These are phyloP conservation scores for Oropetium thomaeum DNA, from an alignment of 176 grass and related monocot species.

Conservation along the genomic window DNA sequence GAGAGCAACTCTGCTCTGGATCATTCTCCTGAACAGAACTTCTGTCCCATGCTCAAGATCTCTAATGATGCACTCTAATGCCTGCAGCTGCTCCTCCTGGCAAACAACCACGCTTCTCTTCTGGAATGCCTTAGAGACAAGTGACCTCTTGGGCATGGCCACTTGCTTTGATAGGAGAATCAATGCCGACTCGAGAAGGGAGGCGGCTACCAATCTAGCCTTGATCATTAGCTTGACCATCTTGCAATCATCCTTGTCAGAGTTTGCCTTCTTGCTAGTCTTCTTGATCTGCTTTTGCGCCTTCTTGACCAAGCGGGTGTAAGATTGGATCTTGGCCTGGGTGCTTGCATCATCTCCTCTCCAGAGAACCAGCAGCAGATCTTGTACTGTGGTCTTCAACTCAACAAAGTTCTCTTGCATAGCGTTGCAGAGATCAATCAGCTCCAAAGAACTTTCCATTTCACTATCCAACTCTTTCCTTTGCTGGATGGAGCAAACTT, in stretches of 20 bases:
- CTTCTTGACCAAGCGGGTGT: constrained; percentile 38
- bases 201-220: constrained; percentile 39
- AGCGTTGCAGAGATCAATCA: constrained; percentile 43
- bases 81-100: constrained; percentile 31
- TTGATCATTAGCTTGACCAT: constrained; percentile 30
- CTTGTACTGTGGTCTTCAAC: constrained; percentile 37
- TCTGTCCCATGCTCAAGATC: constrained; percentile 44
- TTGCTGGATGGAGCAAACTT: constrained; percentile 23
- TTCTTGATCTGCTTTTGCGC: constrained; percentile 59
- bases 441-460: constrained; percentile 40
- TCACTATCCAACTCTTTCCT: constrained; percentile 37
- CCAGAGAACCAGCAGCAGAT: constrained; percentile 31
- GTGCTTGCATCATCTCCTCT: constrained; percentile 33
- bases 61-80: constrained; percentile 27
- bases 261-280: constrained; percentile 32
- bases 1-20: constrained; percentile 56
- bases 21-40: constrained; percentile 50
- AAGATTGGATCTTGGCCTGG: constrained; percentile 38
- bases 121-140: constrained; percentile 42
- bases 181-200: constrained; percentile 35
- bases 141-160: constrained; percentile 32
- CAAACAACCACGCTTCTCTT: constrained; percentile 31
- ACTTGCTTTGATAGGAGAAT: constrained; percentile 25
- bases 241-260: constrained; percentile 9
- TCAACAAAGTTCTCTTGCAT: constrained; percentile 39